Base-by-base conservation (phyloP, 2,329 filamentous ascomycete species). In the Pseudogymnoascus sp. region DNA sequence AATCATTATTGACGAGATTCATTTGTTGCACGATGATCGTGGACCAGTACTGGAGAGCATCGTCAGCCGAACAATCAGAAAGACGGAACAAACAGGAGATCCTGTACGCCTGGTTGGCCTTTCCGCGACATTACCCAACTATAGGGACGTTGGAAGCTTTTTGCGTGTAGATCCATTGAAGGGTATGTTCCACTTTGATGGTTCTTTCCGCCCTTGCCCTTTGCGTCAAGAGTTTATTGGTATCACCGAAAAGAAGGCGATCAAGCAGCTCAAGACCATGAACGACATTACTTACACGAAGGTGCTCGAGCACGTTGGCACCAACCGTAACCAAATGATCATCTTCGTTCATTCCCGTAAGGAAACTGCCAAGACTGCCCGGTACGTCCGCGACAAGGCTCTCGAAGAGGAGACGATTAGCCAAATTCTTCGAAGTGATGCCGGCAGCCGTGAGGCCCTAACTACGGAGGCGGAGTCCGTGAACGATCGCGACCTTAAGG, bases 211-310 rank as follows among this genome's bases (percentile, higher is more conserved):
- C 70, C 96, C 95, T 66, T 99, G 95, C 74, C 95, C 95, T 1
- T 77, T 99, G 70, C 92, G 91, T 71, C 95, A 99, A 74, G 96
- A 99, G 75, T 99, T 97, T 73, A 91, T 99, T 69, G 95, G 95
- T 62, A 90, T 99, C 47, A 97, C 93, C 0, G 95, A 99, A 69
- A 96, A 95, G 78, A 97, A 97, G 75, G 90, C 95, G 5, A 99
- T 99, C 78, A 99, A 97, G 77, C 95, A 99, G 75, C 80, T 99
- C 63, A 97, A 97, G 81, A 96, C 90, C 0, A 99, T 99, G 95
- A 99, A 99, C 73, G 95, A 99, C 70, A 93, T 99, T 63, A 97
- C 92, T 64, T 99, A 99, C 76, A 96, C 88, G 68, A 99, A 99
- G 76, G 93, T 97, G 29, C 84, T 99, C 63, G 95, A 99, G 75